Base-by-base conservation (phyloP, 1,284 basidiomycete species). In the Ceratobasidium sp. region DNA sequence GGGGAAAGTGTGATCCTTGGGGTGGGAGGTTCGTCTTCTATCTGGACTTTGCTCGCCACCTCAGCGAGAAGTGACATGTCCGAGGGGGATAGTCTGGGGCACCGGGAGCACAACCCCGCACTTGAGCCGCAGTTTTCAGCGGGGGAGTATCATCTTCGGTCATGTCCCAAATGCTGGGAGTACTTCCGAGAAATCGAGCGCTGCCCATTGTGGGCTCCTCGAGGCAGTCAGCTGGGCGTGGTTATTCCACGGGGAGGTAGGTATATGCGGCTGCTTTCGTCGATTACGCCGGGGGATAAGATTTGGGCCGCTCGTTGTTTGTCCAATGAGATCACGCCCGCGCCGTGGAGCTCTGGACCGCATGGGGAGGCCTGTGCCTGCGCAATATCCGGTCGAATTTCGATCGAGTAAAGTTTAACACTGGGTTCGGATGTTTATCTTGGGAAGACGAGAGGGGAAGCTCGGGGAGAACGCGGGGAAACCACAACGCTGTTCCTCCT, bases 391-490 rank as follows among this genome's bases (percentile, higher is more conserved):
- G 37, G 59, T 37, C 59, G 59, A 62, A 37, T 15, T 11, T 46
- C 62, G 62, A 61, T 46, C 43, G 69, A 71, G 69, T 71, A 32
- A 71, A 61, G 40, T 61, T 71, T 71, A 59, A 71, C 68, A 59
- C 22, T 57, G 9, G 40, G 40, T 34, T 49, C 69, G 70, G 59
- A 49, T 37, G 43, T 46, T 46, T 44, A 29, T 9, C 25, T 37
- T 40, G 44, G 62, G 62, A 19, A 44, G 34, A 43, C 17, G 11
- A 44, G 56, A 51, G 46, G 43, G 73, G 62, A 75, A 65, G 73
- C 46, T 75, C 73, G 73, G 73, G 25, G 61, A 65, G 62, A 75
- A 65, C 2, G 52, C 62, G 73, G 73, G 43, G 73, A 65, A 75
- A 65, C 51, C 29, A 17, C 43, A 66, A 40, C 51, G 19, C 62